phyloP scores from a whole-genome alignment of 345 rosid species.

The Raphanus raphanistrum region DNA sequence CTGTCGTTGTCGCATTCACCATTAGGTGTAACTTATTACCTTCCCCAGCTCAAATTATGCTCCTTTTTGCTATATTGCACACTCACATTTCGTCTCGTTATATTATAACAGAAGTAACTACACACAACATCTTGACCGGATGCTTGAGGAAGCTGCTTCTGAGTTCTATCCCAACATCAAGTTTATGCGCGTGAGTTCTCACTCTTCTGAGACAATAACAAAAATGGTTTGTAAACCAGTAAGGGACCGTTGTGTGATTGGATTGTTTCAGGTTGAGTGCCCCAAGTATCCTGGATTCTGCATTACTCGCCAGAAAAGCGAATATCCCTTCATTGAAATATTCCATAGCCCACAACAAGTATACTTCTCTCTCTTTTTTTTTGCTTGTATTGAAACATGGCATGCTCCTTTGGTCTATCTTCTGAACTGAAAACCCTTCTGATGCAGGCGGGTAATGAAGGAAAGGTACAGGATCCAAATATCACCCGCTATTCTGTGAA shows the following conservation, averaged over 20 bases:
- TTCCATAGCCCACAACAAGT: slow-evolving; percentile 90
- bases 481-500: slow-evolving; percentile 73
- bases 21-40: slow-evolving; percentile 51
- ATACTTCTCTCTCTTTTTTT: background rate
- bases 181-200: slow-evolving; percentile 69
- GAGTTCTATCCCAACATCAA: slow-evolving; percentile 84
- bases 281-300: slow-evolving; percentile 98
- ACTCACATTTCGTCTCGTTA: background rate
- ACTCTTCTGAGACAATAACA: background rate
- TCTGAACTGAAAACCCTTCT: slow-evolving; percentile 14
- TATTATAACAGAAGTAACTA: slow-evolving; percentile 66
- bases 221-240: background rate
- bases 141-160: slow-evolving; percentile 85
- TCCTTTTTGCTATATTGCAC: background rate
- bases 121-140: slow-evolving; percentile 78
- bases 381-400: background rate
- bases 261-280: slow-evolving; percentile 79
- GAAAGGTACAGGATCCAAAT: slow-evolving; percentile 65
- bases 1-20: slow-evolving; percentile 85
- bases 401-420: background rate
- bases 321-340: slow-evolving; percentile 91
- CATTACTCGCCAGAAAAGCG: slow-evolving; percentile 75
- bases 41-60: background rate
- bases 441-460: slow-evolving; percentile 67
- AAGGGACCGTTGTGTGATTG: slow-evolving; percentile 14